These are phyloP conservation scores for Parachaetomium inaequale DNA, from an alignment of 495 filamentous ascomycete species.

Conservation along the genomic window DNA sequence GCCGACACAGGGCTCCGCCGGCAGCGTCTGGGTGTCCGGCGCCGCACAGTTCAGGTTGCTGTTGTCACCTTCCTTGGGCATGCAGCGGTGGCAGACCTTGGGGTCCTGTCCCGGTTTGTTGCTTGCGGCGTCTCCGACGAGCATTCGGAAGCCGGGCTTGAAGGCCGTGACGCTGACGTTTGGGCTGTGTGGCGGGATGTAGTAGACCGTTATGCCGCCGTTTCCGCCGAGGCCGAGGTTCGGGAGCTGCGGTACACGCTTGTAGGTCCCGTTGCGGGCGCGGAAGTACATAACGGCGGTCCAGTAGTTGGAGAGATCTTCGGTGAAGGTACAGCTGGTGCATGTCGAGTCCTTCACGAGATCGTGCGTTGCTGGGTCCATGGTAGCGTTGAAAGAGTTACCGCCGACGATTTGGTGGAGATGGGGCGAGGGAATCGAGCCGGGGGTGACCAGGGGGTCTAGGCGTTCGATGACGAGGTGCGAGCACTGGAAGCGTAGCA, in stretches of 20 bases:
- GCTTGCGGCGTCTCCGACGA: constrained; percentile 36
- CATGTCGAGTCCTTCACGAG: constrained; percentile 27
- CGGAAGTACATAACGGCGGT: constrained; percentile 3
- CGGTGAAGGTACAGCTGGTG: constrained; percentile 32
- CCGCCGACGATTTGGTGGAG: constrained; percentile 39
- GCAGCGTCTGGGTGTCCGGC: constrained; percentile 1
- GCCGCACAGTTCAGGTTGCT: constrained; percentile 7
- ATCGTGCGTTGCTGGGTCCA: constrained; percentile 26
- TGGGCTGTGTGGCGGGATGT: constrained; percentile 38
- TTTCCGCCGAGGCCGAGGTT: constrained; percentile 33
- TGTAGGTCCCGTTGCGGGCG: constrained; percentile 36
- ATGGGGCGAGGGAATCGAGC: constrained; percentile 38
- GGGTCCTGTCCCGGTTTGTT: constrained; percentile 31
- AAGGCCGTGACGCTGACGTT: constrained; percentile 36
- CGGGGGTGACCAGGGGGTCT: constrained; percentile 44
- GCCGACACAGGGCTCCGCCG: constrained; percentile 27
- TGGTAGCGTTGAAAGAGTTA: constrained; percentile 34
- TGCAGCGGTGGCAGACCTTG: constrained; percentile 48
- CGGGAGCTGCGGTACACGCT: constrained; percentile 42
- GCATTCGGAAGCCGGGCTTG: constrained; percentile 20
- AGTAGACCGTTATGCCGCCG: constrained; percentile 42
- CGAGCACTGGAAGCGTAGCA: constrained; percentile 47
- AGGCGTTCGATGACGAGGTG: constrained; percentile 44
- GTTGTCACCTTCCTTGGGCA: constrained; percentile 26
- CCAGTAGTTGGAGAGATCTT: constrained; percentile 17